Conservation (phyloP, 2,329 filamentous ascomycete genomes). For the Chaetomium strumarium region DNA sequence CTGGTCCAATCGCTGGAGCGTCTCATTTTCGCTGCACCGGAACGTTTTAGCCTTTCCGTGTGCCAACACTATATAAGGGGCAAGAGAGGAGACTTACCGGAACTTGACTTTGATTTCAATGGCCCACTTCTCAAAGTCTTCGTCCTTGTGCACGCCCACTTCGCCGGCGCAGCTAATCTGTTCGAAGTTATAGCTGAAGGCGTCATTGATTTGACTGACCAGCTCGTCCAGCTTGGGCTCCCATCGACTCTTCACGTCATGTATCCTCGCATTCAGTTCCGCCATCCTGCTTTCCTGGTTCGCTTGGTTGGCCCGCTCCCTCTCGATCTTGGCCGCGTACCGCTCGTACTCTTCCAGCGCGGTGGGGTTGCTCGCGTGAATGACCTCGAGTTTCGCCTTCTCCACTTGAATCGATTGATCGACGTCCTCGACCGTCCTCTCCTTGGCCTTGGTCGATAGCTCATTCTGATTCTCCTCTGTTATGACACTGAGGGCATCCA, state of each 20-base stretch:
- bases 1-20: slow-evolving; percentile 76
- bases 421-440: slow-evolving; percentile 56
- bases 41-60: not conserved
- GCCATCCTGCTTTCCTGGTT: slow-evolving; percentile 50
- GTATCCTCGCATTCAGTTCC: slow-evolving; percentile 52
- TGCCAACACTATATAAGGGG: slow-evolving; percentile 19
- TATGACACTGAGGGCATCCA: slow-evolving; percentile 37
- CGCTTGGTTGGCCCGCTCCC: slow-evolving; percentile 52
- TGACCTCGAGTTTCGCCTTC: slow-evolving; percentile 69
- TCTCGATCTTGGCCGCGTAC: slow-evolving; percentile 63
- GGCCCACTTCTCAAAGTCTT: slow-evolving; percentile 90
- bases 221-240: slow-evolving; percentile 78
- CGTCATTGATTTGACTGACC: slow-evolving; percentile 75
- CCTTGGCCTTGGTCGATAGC: slow-evolving; percentile 39
- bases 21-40: slow-evolving; percentile 62
- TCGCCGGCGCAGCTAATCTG: slow-evolving; percentile 93
- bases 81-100: slow-evolving; percentile 50
- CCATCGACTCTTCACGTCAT: slow-evolving; percentile 64
- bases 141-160: slow-evolving; percentile 80
- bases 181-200: slow-evolving; percentile 88
- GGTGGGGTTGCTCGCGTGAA: slow-evolving; percentile 69
- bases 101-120: slow-evolving; percentile 95
- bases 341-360: slow-evolving; percentile 73
- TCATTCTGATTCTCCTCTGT: slow-evolving; percentile 36
- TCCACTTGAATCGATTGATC: slow-evolving; percentile 69